Conservation (phyloP, 495 filamentous ascomycete genomes). For the Daldinia bambusicola region DNA sequence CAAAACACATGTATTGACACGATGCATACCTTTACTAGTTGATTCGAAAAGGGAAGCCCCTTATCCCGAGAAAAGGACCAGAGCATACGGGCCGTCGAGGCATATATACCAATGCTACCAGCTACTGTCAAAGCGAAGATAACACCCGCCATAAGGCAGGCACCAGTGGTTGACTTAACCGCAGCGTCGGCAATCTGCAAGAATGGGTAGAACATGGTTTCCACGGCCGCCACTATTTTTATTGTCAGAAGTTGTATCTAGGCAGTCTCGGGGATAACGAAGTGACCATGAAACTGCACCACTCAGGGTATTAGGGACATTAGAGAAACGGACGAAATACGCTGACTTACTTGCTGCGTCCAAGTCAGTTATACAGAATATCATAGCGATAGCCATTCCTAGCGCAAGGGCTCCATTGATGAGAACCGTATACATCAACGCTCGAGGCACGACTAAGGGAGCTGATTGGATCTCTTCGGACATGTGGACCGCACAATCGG, state of each 20-base stretch:
- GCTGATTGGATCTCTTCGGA: slow-evolving; percentile 65
- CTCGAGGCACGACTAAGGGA: slow-evolving; percentile 55
- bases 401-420: slow-evolving; percentile 62
- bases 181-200: slow-evolving; percentile 61
- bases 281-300: neutral
- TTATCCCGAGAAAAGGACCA: slow-evolving; percentile 67
- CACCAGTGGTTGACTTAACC: slow-evolving; percentile 53
- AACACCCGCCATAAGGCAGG: slow-evolving; percentile 57
- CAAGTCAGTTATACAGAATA: slow-evolving; percentile 61
- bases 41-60: slow-evolving; percentile 59
- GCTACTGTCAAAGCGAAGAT: slow-evolving; percentile 55
- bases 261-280: neutral
- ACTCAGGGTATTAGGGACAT: neutral
- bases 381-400: slow-evolving; percentile 59
- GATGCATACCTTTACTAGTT: slow-evolving; percentile 54
- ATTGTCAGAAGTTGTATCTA: neutral
- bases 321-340: neutral
- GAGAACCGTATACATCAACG: slow-evolving; percentile 53
- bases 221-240: slow-evolving; percentile 41
- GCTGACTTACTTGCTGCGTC: slow-evolving; percentile 35
- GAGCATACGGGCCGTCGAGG: slow-evolving; percentile 61
- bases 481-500: slow-evolving; percentile 57
- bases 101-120: slow-evolving; percentile 57
- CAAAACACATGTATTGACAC: slow-evolving; percentile 19
- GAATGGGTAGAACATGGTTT: slow-evolving; percentile 57